Percentiles rank a stretch among this genome's conserved stretches.
Evolutionary conservation across 2,329 filamentous ascomycete species (phyloP).

Genomic region (Ilyonectria sp.): DNA sequence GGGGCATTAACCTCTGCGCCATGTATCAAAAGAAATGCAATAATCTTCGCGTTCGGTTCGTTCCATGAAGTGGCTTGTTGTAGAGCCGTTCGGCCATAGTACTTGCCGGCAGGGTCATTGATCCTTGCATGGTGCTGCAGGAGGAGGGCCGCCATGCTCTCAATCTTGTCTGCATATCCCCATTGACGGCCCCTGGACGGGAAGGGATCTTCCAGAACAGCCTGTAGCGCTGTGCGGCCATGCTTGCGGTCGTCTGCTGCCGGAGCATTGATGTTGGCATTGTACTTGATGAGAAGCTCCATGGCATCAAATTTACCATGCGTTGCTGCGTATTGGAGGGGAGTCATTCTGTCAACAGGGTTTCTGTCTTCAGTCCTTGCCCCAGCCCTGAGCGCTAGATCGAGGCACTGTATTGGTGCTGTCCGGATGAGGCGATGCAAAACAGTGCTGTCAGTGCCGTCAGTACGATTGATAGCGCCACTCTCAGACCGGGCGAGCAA

Average conservation of each 20-base stretch:
- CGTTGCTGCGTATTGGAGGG: neutral
- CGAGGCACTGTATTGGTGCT: neutral
- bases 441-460: neutral
- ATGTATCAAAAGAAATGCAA: constrained; percentile 3
- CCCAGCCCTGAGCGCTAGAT: neutral
- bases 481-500: neutral
- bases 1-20: constrained; percentile 19
- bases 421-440: neutral
- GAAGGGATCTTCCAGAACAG: neutral
- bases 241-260: neutral
- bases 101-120: constrained; percentile 2
- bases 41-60: neutral
- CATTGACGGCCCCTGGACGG: too few relatives aligned
- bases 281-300: neutral
- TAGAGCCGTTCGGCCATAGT: constrained; percentile 8
- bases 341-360: neutral
- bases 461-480: neutral
- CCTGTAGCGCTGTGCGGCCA: constrained; percentile 9
- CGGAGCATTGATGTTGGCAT: constrained; percentile 1
- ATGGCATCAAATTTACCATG: neutral
- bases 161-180: neutral
- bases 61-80: neutral
- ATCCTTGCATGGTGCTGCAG: neutral
- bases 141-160: neutral
- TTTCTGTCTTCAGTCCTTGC: neutral